phyloP scores from a whole-genome alignment of 495 filamentous ascomycete species.

The Talaromyces stipitatus region DNA sequence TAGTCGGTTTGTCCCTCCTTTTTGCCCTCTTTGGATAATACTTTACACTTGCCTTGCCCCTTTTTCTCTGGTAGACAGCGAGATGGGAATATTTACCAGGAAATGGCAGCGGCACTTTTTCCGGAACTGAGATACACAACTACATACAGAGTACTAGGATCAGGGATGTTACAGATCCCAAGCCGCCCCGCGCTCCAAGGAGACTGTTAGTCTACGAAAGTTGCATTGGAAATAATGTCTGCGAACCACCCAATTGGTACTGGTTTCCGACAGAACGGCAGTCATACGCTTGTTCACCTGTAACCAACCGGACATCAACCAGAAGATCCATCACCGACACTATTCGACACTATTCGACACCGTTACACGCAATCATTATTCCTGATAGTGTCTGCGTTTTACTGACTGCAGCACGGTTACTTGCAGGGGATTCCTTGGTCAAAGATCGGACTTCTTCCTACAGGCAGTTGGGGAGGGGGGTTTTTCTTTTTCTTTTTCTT shows the following conservation, averaged over 20 bases:
- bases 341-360: too few species aligned
- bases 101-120: too few species aligned
- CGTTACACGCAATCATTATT: not conserved
- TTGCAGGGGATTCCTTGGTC: not conserved
- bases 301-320: not conserved
- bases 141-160: not conserved
- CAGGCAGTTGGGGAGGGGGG: too few species aligned
- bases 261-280: not conserved
- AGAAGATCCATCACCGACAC: not conserved
- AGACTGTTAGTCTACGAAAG: not conserved
- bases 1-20: not conserved
- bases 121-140: too few species aligned
- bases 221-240: not conserved
- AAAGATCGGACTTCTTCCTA: not conserved
- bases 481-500: too few species aligned
- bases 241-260: not conserved
- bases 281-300: not conserved
- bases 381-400: not conserved
- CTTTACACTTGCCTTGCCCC: not conserved
- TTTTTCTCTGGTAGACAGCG: not conserved
- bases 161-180: not conserved
- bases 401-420: not conserved
- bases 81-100: too few species aligned
- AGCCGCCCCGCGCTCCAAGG: not conserved
- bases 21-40: not conserved